Evolutionary conservation across 192 early-diverging fungal species (phyloP).

Genomic region (Coemansia biformis): DNA sequence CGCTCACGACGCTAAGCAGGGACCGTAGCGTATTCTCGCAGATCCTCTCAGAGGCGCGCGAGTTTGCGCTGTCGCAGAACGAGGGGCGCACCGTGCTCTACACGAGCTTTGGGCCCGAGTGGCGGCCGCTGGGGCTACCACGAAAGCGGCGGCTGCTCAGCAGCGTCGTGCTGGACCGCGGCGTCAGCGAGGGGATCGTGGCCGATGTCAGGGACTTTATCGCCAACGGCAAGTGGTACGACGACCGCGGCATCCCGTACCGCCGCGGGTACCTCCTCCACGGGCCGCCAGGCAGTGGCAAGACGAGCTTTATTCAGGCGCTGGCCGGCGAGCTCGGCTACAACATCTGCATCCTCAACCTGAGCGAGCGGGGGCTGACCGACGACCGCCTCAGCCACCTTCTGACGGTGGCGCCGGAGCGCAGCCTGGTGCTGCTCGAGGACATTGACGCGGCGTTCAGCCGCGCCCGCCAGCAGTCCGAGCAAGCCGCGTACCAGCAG

Average conservation of each 20-base stretch:
- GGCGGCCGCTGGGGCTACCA: constrained; percentile 93
- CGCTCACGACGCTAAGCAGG: constrained; percentile 78
- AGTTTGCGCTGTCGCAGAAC: constrained; percentile 76
- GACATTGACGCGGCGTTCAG: constrained; percentile 84
- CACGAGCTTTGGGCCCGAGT: constrained; percentile 91
- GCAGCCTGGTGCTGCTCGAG: constrained; percentile 74
- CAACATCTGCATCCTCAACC: constrained; percentile 84
- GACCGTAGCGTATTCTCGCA: constrained; percentile 72
- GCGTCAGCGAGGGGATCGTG: constrained; percentile 61
- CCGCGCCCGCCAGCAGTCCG: constrained; percentile 53
- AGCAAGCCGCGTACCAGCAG: constrained; percentile 66
- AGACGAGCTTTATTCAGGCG: constrained; percentile 90
- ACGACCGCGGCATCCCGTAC: constrained; percentile 83
- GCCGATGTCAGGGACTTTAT: constrained; percentile 71
- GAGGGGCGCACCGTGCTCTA: constrained; percentile 95
- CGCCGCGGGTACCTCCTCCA: constrained; percentile 82
- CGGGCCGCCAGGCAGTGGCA: constrained; percentile 86
- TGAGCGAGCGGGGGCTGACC: constrained; percentile 74
- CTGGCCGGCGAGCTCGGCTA: constrained; percentile 81
- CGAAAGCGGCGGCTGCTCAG: constrained; percentile 66
- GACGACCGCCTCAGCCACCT: constrained; percentile 81
- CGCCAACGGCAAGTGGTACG: constrained; percentile 76
- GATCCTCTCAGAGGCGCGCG: constrained; percentile 77
- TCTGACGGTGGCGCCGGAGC: constrained; percentile 70
- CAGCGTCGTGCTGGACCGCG: constrained; percentile 69